Conservation (phyloP, 2,329 filamentous ascomycete species). For the Clathrospora elynae region DNA sequence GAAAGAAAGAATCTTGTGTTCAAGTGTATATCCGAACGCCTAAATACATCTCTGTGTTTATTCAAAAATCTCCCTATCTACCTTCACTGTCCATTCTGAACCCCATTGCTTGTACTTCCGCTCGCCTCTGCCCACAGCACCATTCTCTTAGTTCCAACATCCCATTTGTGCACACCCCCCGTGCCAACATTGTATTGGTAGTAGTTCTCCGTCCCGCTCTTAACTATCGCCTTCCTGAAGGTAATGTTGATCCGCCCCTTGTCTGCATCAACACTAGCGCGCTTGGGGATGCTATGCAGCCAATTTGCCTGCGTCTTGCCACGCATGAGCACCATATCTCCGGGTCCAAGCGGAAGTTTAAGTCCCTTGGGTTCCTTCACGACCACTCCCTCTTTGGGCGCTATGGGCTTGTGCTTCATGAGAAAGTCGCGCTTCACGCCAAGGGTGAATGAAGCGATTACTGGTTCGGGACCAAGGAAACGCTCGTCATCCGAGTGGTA, state of each 20-base stretch:
- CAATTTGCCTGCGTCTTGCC: constrained; percentile 73
- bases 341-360: constrained; percentile 64
- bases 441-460: constrained; percentile 75
- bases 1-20: no score
- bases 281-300: constrained; percentile 78
- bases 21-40: no score
- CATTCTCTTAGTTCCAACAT: constrained; percentile 61
- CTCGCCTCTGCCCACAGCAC: constrained; percentile 36
- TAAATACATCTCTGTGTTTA: no score
- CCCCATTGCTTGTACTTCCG: neutral
- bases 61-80: no score
- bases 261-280: constrained; percentile 65
- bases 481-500: constrained; percentile 82
- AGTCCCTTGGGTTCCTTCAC: constrained; percentile 50
- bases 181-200: constrained; percentile 81
- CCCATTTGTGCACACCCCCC: constrained; percentile 72
- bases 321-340: constrained; percentile 81
- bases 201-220: constrained; percentile 78
- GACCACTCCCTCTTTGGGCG: constrained; percentile 42
- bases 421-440: constrained; percentile 76
- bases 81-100: neutral
- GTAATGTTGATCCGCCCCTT: constrained; percentile 75
- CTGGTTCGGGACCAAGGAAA: constrained; percentile 71
- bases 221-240: constrained; percentile 72
- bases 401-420: constrained; percentile 74